These are phyloP conservation scores for Adansonia digitata DNA, from an alignment of 345 rosid genomes.

Conservation along the genomic window DNA sequence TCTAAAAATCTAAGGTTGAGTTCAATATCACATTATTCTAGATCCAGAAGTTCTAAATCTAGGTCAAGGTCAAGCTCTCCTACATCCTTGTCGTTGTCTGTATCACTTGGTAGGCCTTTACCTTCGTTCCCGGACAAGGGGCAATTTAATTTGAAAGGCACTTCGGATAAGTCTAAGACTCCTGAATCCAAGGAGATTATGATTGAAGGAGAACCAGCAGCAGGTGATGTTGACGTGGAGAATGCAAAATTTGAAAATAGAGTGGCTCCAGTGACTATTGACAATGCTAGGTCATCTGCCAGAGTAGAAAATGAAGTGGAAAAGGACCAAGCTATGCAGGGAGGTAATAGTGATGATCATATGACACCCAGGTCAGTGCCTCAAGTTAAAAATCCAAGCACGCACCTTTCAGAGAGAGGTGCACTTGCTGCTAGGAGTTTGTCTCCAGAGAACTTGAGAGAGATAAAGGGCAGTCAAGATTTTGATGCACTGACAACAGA, in stretches of 20 bases:
- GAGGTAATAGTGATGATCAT: slow-evolving; percentile 7
- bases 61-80: slow-evolving; percentile 23
- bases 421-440: slow-evolving; percentile 5
- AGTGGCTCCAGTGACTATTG: neutral
- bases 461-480: slow-evolving; percentile 13
- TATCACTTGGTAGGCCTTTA: slow-evolving; percentile 19
- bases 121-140: slow-evolving; percentile 27
- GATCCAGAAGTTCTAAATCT: slow-evolving; percentile 17
- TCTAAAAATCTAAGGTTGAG: slow-evolving; percentile 27
- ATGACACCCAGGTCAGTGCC: slow-evolving; percentile 10
- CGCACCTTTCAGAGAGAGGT: slow-evolving; percentile 9
- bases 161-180: slow-evolving; percentile 15
- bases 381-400: slow-evolving; percentile 18
- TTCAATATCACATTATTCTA: slow-evolving; percentile 17
- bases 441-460: slow-evolving; percentile 16
- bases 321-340: slow-evolving; percentile 15
- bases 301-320: slow-evolving; percentile 16
- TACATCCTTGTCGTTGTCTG: slow-evolving; percentile 23
- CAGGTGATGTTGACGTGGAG: slow-evolving; percentile 12
- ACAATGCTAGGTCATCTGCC: slow-evolving; percentile 12
- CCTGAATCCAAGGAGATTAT: slow-evolving; percentile 21
- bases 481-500: slow-evolving; percentile 18
- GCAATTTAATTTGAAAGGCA: slow-evolving; percentile 16
- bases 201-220: slow-evolving; percentile 8
- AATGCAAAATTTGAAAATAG: slow-evolving; percentile 17